These are phyloP conservation scores for Picochlorum sp. DNA, from an alignment of 139 green algal genomes.

Conservation along the genomic window DNA sequence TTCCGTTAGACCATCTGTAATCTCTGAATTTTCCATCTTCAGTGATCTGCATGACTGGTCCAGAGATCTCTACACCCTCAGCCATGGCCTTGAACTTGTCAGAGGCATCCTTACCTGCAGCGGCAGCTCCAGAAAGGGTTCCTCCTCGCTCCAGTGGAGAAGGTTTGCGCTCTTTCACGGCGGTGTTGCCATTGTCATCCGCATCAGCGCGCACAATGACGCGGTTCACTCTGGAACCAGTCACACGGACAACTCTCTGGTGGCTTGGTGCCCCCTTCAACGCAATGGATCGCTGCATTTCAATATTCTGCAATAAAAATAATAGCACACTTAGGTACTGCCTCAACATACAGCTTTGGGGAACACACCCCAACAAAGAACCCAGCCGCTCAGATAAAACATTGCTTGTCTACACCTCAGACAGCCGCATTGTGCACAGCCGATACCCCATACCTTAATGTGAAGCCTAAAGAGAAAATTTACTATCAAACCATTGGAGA, in stretches of 20 bases:
- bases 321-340: neutral
- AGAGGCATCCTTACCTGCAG: constrained; percentile 58
- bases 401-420: too few relatives aligned
- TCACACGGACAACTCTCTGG: neutral
- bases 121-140: constrained; percentile 52
- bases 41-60: constrained; percentile 15
- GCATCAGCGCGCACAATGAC: constrained; percentile 12
- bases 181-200: constrained; percentile 13
- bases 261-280: too few relatives aligned
- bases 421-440: too few relatives aligned
- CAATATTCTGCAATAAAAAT: too few relatives aligned
- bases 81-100: constrained; percentile 41
- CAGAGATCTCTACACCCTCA: constrained; percentile 9
- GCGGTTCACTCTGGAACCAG: neutral
- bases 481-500: too few relatives aligned
- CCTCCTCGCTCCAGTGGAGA: constrained; percentile 56
- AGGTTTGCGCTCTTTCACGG: constrained; percentile 43
- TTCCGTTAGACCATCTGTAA: constrained; percentile 69
- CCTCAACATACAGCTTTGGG: too few relatives aligned
- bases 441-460: too few relatives aligned
- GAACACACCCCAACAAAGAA: too few relatives aligned
- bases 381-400: too few relatives aligned
- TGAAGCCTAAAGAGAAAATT: too few relatives aligned
- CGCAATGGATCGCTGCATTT: too few relatives aligned
- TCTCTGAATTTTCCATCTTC: constrained; percentile 77